Evolutionary conservation across 2,329 filamentous ascomycete species (phyloP), one percentile per base, ranked within the genome.

Genomic region (Colletotrichum shisoi): DNA sequence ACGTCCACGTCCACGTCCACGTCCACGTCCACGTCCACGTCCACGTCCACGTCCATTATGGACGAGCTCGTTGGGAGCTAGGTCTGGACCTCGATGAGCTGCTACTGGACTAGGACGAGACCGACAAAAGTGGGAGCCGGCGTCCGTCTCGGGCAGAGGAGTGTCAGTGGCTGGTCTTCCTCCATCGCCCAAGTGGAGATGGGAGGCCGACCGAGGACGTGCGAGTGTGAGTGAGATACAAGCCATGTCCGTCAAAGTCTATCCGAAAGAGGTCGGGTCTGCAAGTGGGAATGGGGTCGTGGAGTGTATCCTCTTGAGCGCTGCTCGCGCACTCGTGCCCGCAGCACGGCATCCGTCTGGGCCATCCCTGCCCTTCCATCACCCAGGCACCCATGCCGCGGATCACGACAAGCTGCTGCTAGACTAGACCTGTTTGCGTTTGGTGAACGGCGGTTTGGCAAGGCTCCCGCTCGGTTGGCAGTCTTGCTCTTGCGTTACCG

Each of bases 161-260:
- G 61, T 67, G 53, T 59, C 61, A 49, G 62, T 68, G 61, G 65
- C 65, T 65, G 54, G 54, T 39, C 56, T 54, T 58, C 49, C 34
- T 39, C 48, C 42, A 48, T 56, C 17, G 44, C 53, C 61, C 49
- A 64, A 64, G 54, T 67, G 62, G 61, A 68, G 61, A 60, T 68
- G 62, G 44, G 56, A 60, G 65, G 61, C 44, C 49, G 19, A 24
- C 19, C n/a, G 48, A 67, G 63, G 64, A 59, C 65, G 62, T 65
- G 65, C 65, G 37, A 57, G 49, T 15, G 31, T 39, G 49, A 21
- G 31, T 31, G 61, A 56, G 44, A 6, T 44, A 59, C 49, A 44
- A 46, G 31, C 56, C 61, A 65, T 21, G 39, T 56, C 17, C 37
- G 61, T 56, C 56, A 37, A 56, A 17, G 17, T 46, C 21, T 37